Evolutionary conservation across 2,329 filamentous ascomycete genomes (phyloP), one percentile per base, ranked within the genome.

Genomic region (Fusarium verticillioides): DNA sequence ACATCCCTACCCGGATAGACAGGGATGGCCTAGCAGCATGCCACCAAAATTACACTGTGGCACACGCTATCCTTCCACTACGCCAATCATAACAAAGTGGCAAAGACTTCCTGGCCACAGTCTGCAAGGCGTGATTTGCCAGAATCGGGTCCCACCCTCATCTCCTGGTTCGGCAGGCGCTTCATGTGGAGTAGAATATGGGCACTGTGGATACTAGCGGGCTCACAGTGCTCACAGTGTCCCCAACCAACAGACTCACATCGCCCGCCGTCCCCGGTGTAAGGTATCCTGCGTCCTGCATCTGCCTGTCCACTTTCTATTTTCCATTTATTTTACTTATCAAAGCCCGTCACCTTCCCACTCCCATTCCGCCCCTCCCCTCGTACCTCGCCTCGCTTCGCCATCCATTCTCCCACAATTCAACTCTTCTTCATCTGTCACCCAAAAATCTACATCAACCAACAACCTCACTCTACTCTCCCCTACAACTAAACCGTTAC

Each of bases 61-160:
- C 74, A 66, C 62, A 61, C 49, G 40, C 78, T 79, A 78, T 61
- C 36, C 72, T 72, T 30, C 9, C 12, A n/a, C 21, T n/a, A 58
- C 56, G 28, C 80, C 81, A 82, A 81, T 82, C 77, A 80, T 63
- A 69, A 53, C 54, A 59, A 60, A 76, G 81, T 81, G 81, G 80
- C 79, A 75, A 82, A 74, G 47, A 71, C 58, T 36, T 53, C 72
- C 75, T 77, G 76, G 63, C 75, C 69, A 30, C 50, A 61, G 69
- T 66, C 73, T 66, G 67, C 69, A 49, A 69, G 39, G 40, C 46
- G 46, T 78, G 70, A 82, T 82, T 82, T 77, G 81, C 76, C 77
- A 74, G 69, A 62, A 74, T 57, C 44, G 43, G 73, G 64, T 37
- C 66, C 42, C 69, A 59, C 72, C 60, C 70, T 74, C 77, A 75